Base-by-base conservation (phyloP, 768 basidiomycete genomes). In the Tricholoma flavovirens region DNA sequence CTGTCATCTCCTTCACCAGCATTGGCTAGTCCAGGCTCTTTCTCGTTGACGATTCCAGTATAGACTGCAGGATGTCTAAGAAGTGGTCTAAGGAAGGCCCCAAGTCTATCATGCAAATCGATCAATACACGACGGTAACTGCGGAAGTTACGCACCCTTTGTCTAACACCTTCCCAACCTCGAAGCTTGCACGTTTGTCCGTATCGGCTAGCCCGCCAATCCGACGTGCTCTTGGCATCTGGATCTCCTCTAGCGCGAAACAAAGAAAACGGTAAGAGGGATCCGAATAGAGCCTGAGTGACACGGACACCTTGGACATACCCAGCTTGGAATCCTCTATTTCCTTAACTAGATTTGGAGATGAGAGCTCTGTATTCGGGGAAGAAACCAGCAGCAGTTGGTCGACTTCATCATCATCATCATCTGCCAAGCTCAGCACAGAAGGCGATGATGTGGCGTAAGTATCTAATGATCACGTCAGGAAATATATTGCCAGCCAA, bases 221-320 rank as follows among this genome's bases (percentile, higher is more conserved):
- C 56, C 73, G 76, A 52, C 75, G 74, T 9, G 71, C 67, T 8
- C 83, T 77, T 4, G 86, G 83, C 29, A 88, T 76, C 49, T 79
- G 70, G 22, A 78, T 65, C 49, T 78, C 79, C 36, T 83, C 83
- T 84, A 14, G 48, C 8, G 49, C 17, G 49, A 22, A 57, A 22
- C 24, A 35, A 26, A 19, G 45, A 5, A 48, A 49, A n/a, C n/a
- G n/a, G 24, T 52, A 9, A 24, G 9, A 21, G 49, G 14, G 17
- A 29, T 51, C 56, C 11, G 15, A 30, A 36, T 48, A 43, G 21
- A 53, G 51, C 33, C 1, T 17, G 35, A n/a, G 17, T 43, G 19
- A 32, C 2, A 43, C 51, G 9, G 24, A 26, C 24, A 5, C 24
- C n/a, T 29, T 8, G 8, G 45, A 17, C 65, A 3, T 54, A 83